Evolutionary conservation across 148 eudicot genomes (phyloP).

Genomic region (Rhododendron molle): DNA sequence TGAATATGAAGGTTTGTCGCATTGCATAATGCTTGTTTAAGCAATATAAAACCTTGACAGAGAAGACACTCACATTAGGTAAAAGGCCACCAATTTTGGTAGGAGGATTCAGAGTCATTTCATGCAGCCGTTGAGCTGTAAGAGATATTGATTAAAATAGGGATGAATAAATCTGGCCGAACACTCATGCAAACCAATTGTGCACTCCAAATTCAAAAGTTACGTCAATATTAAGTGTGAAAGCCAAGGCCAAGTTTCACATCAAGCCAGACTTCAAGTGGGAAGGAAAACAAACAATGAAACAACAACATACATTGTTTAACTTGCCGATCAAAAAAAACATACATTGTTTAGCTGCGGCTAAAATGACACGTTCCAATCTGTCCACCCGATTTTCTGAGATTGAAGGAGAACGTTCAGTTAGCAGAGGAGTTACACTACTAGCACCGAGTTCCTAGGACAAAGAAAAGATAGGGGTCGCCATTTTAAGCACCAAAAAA

Average conservation of each 20-base stretch:
- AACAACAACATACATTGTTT: slow-evolving; percentile 62
- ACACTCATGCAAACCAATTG: neutral
- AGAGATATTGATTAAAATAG: neutral
- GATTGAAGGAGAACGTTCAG: slow-evolving; percentile 76
- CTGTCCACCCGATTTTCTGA: slow-evolving; percentile 89
- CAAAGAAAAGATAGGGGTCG: neutral
- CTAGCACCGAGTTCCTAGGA: slow-evolving; percentile 87
- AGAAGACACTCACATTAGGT: slow-evolving; percentile 58
- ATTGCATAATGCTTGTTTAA: neutral
- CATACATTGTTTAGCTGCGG: slow-evolving; percentile 90
- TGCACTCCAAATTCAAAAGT: neutral
- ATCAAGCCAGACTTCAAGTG: neutral
- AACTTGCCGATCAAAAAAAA: slow-evolving; percentile 6
- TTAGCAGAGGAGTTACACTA: slow-evolving; percentile 81
- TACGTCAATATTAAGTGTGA: neutral
- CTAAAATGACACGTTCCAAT: slow-evolving; percentile 69
- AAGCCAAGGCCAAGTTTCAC: neutral
- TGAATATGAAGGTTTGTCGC: neutral
- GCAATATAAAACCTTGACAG: neutral
- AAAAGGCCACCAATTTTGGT: slow-evolving; percentile 38
- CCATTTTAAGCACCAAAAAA: neutral
- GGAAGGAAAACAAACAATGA: neutral
- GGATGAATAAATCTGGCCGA: neutral
- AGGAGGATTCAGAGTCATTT: slow-evolving; percentile 77
- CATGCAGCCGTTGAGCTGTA: slow-evolving; percentile 91